A percentile compares a stretch with the other conserved stretches of the same genome.
Conservation (phyloP, 2,329 filamentous ascomycete species). For the Microcyclosporella mali region DNA sequence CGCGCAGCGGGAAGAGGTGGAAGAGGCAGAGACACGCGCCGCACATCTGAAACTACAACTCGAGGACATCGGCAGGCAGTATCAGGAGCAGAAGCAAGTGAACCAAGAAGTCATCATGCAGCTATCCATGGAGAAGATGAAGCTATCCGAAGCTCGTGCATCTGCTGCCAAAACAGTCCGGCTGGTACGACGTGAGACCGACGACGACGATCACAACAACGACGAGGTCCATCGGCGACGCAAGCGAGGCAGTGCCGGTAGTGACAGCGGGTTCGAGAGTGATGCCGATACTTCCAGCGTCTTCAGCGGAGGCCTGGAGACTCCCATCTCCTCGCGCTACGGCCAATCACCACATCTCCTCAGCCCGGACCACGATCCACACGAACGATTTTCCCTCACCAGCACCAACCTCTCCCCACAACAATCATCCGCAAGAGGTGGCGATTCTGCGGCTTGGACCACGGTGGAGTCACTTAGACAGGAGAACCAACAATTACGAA, state of each 20-base stretch:
- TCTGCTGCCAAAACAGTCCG: slow-evolving; percentile 14
- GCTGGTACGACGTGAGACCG: slow-evolving; percentile 17
- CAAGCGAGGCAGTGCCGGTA: slow-evolving; percentile 26
- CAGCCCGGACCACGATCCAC: slow-evolving; percentile 22
- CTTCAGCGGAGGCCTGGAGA: slow-evolving; percentile 36
- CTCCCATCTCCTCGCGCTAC: slow-evolving; percentile 29
- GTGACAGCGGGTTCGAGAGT: slow-evolving; percentile 55
- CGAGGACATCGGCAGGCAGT: slow-evolving; percentile 52
- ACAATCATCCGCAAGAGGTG: slow-evolving; percentile 34
- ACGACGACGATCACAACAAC: slow-evolving; percentile 13
- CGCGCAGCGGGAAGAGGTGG: slow-evolving; percentile 55
- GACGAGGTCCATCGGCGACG: slow-evolving; percentile 16
- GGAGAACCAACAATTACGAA: slow-evolving; percentile 50
- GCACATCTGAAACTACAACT: slow-evolving; percentile 56
- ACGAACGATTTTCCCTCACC: neutral
- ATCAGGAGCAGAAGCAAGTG: slow-evolving; percentile 50
- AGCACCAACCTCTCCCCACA: slow-evolving; percentile 9
- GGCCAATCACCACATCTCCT: slow-evolving; percentile 4
- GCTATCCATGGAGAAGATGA: slow-evolving; percentile 41
- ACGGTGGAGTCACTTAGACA: slow-evolving; percentile 47
- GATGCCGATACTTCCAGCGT: slow-evolving; percentile 49
- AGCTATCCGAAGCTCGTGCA: slow-evolving; percentile 31
- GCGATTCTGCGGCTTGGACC: slow-evolving; percentile 46
- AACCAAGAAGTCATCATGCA: slow-evolving; percentile 48
- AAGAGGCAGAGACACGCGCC: slow-evolving; percentile 53